These are phyloP conservation scores for Ceratocystis harringtonii DNA, from an alignment of 2,329 filamentous ascomycete genomes.

Conservation along the genomic window DNA sequence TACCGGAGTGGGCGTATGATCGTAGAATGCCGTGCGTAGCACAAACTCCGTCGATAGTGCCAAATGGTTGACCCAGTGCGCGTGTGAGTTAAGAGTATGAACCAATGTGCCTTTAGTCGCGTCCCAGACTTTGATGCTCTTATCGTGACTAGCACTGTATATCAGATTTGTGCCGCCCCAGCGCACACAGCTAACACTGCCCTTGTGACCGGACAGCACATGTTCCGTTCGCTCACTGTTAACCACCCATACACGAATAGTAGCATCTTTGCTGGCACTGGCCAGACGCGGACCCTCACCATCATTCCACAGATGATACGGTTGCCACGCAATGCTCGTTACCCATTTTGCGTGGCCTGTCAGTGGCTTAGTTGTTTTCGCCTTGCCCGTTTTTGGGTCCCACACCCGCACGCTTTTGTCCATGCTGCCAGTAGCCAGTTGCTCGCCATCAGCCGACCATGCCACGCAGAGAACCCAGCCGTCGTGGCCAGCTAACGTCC, in stretches of 20 bases:
- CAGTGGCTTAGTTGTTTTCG: slow-evolving; percentile 49
- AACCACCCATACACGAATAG: slow-evolving; percentile 67
- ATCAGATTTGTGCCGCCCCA: slow-evolving; percentile 86
- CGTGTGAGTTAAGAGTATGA: slow-evolving; percentile 67
- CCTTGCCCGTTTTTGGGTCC: slow-evolving; percentile 68
- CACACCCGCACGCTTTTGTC: slow-evolving; percentile 84
- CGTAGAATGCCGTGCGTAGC: slow-evolving; percentile 70
- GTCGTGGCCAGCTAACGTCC: slow-evolving; percentile 74
- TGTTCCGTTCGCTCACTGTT: slow-evolving; percentile 65
- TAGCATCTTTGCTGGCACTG: slow-evolving; percentile 78
- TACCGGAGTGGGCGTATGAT: slow-evolving; percentile 48
- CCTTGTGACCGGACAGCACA: slow-evolving; percentile 77
- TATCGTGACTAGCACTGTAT: slow-evolving; percentile 79
- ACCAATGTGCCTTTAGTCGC: slow-evolving; percentile 61
- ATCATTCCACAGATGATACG: slow-evolving; percentile 65
- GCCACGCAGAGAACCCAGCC: slow-evolving; percentile 80
- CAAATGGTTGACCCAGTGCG: slow-evolving; percentile 91
- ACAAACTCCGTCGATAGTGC: slow-evolving; percentile 87
- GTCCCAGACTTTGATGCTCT: slow-evolving; percentile 85
- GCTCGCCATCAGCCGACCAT: slow-evolving; percentile 70
- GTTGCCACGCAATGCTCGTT: slow-evolving; percentile 79
- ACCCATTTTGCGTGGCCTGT: slow-evolving; percentile 86
- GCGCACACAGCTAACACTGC: slow-evolving; percentile 73
- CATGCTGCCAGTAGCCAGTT: slow-evolving; percentile 81
- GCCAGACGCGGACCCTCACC: slow-evolving; percentile 60